phyloP scores from a whole-genome alignment of 805 yeast species.

The Wickerhamiella sergipiensis region DNA sequence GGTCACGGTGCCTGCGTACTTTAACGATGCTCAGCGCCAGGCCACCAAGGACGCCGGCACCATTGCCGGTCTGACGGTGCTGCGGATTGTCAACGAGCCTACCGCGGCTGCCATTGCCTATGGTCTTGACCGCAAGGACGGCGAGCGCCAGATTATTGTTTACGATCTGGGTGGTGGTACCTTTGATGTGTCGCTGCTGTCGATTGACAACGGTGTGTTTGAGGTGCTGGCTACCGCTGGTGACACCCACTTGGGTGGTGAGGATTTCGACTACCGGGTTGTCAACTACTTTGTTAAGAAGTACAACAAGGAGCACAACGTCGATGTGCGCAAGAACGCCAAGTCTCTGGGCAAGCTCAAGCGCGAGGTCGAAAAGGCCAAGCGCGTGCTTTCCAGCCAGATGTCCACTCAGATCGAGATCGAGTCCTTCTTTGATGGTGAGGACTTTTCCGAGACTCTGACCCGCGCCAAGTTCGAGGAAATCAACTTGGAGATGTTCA shows the following conservation, averaged over 20 bases:
- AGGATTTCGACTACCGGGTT: conserved; percentile 83
- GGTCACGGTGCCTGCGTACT: conserved; percentile 86
- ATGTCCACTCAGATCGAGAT: conserved; percentile 93
- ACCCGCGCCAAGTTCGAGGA: conserved; percentile 98
- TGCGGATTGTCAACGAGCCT: conserved; percentile 86
- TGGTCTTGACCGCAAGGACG: conserved; percentile 69
- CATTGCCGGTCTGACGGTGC: conserved; percentile 77
- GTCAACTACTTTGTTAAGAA: conserved; percentile 71
- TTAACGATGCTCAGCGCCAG: conserved; percentile 88
- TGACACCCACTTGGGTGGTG: conserved; percentile 97
- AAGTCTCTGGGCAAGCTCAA: conserved; percentile 87
- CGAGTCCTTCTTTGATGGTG: conserved; percentile 87
- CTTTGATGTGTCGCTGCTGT: conserved; percentile 76
- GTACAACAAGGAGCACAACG: conserved; percentile 84
- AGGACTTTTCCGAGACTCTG: conserved; percentile 87
- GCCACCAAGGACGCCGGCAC: conserved; percentile 91
- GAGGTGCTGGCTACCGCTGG: conserved; percentile 91
- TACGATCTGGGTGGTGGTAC: conserved; percentile 98
- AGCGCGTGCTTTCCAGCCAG: conserved; percentile 89
- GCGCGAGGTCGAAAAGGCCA: conserved; percentile 97
- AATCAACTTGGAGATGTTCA: conserved; percentile 81
- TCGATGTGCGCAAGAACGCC: conserved; percentile 67
- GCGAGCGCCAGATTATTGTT: conserved; percentile 80
- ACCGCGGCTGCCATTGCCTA: conserved; percentile 97
- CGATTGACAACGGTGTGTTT: conserved; percentile 83